phyloP scores from a whole-genome alignment of 2,329 filamentous ascomycete species.

The Ophiocordyceps unilateralis region DNA sequence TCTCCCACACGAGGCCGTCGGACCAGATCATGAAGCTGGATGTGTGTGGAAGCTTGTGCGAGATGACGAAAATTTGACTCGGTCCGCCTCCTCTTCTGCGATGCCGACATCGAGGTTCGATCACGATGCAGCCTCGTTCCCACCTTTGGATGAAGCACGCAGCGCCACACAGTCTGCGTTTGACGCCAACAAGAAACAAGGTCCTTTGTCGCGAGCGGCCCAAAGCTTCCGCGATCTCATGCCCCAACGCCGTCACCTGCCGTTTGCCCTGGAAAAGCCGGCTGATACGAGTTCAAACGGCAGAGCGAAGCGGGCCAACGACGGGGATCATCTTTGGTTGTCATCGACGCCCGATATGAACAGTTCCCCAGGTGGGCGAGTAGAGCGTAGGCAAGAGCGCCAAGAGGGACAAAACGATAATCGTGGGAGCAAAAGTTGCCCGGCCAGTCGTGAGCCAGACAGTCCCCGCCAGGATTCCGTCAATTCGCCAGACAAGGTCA shows the following conservation, averaged over 20 bases:
- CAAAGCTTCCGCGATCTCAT: conserved; percentile 11
- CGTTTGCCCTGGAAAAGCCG: conserved; percentile 2
- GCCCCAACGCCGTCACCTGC: conserved; percentile 14
- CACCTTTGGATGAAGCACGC: not conserved
- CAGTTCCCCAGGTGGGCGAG: not conserved
- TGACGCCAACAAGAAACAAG: not conserved
- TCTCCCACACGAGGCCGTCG: not conserved
- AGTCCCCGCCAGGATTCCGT: too few species aligned
- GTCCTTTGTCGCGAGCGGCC: not conserved
- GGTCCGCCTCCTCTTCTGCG: not conserved
- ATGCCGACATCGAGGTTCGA: not conserved
- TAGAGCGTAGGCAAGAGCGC: not conserved
- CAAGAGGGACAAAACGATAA: not conserved
- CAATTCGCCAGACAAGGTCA: not conserved
- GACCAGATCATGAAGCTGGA: not conserved
- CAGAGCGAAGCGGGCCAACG: not conserved
- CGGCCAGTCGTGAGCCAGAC: not conserved
- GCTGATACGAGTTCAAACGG: not conserved
- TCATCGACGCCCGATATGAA: not conserved
- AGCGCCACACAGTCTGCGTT: not conserved
- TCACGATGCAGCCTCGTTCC: not conserved
- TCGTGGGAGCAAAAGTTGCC: too few species aligned
- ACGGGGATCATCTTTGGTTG: not conserved
- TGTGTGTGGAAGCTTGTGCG: not conserved
- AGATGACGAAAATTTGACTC: not conserved